Evolutionary conservation across 257 asterid species (phyloP).

Genomic region (Nicotiana otophora): DNA sequence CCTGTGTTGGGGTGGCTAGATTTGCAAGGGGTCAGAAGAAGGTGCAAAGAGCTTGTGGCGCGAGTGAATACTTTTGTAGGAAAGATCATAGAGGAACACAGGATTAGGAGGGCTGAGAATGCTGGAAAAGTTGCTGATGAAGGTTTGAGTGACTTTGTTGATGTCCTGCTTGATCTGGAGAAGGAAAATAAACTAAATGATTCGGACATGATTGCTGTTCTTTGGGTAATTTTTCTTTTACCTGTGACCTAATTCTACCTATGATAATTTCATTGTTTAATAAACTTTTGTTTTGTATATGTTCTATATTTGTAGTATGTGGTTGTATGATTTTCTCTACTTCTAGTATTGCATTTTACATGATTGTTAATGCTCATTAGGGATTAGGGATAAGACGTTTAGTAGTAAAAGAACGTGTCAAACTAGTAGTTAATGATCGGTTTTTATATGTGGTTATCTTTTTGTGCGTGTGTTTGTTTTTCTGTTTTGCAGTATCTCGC

Average conservation of each 20-base stretch:
- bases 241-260: not conserved
- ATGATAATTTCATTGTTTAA: too few relatives aligned
- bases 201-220: conserved; percentile 73
- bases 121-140: conserved; percentile 12
- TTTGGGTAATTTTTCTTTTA: conserved; percentile 53
- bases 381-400: not conserved
- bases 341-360: not conserved
- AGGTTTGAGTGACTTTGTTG: conserved; percentile 49
- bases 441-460: not conserved
- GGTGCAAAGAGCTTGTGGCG: conserved; percentile 42
- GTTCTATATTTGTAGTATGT: not conserved
- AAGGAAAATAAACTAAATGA: conserved; percentile 47
- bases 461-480: not conserved
- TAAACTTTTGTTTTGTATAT: not conserved
- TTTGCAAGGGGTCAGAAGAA: conserved; percentile 59
- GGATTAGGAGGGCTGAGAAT: conserved; percentile 22
- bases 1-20: conserved; percentile 63
- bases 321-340: not conserved
- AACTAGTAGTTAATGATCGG: not conserved
- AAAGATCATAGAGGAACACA: conserved; percentile 55
- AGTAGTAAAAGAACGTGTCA: not conserved
- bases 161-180: conserved; percentile 69
- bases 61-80: conserved; percentile 54
- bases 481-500: not conserved
- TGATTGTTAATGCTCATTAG: not conserved